These are phyloP conservation scores for Fragaria ananassa DNA, from an alignment of 306 rosid genomes.

Conservation along the genomic window DNA sequence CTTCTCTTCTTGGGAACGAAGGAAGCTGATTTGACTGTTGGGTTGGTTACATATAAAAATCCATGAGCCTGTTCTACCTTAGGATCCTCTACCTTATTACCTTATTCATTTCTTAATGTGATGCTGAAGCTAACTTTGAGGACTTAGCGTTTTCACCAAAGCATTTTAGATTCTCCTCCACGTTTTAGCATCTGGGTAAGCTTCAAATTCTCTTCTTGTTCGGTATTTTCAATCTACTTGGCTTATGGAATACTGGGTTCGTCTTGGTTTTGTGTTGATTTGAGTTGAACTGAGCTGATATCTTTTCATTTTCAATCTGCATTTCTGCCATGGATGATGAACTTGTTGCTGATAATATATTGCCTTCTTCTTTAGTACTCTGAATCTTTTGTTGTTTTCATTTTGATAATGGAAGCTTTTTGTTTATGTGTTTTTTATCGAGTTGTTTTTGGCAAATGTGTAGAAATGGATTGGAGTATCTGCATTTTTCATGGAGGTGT, in stretches of 20 bases:
- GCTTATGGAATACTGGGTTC: not conserved
- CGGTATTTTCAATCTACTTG: constrained; percentile 2
- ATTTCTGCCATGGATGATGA: not conserved
- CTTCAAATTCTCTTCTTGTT: constrained; percentile 13
- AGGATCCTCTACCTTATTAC: not conserved
- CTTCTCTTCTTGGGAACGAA: not conserved
- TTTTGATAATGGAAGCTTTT: not conserved
- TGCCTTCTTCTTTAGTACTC: not conserved
- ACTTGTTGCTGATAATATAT: not conserved
- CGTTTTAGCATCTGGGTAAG: constrained; percentile 36
- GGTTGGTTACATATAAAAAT: not conserved
- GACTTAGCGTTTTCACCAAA: constrained; percentile 21
- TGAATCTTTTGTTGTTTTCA: not conserved
- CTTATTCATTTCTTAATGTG: not conserved
- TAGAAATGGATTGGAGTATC: constrained; percentile 1
- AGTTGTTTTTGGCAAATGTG: not conserved
- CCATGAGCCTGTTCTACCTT: not conserved
- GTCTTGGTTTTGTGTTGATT: constrained; percentile 20
- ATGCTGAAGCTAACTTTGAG: constrained; percentile 1
- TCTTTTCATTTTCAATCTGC: constrained; percentile 1
- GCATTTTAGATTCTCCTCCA: constrained; percentile 15
- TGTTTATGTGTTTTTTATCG: not conserved
- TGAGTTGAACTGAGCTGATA: constrained; percentile 13
- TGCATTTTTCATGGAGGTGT: not conserved
- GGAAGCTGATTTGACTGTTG: not conserved